phyloP scores from a whole-genome alignment of 2,329 filamentous ascomycete genomes.

The Aaosphaeria arxii region DNA sequence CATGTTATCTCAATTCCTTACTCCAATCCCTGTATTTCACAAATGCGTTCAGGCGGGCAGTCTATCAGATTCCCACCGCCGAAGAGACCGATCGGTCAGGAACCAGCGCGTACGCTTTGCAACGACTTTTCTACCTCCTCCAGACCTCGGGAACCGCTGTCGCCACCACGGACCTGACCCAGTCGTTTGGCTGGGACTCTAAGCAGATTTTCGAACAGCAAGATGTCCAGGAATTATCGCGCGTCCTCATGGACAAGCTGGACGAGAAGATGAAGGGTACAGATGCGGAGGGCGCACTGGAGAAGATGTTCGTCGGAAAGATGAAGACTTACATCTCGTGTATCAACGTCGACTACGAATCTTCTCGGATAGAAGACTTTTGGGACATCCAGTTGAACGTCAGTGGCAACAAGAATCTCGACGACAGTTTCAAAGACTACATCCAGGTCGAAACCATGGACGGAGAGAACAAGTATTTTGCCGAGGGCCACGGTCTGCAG shows the following conservation, averaged over 20 bases:
- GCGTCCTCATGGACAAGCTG: conserved; percentile 95
- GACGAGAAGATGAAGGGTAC: conserved; percentile 99
- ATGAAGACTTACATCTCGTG: conserved; percentile 99
- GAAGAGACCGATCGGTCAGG: conserved; percentile 68
- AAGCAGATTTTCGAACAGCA: conserved; percentile 98
- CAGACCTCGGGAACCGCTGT: conserved; percentile 84
- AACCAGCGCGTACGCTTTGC: conserved; percentile 94
- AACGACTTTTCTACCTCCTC: conserved; percentile 90
- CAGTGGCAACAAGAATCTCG: conserved; percentile 84
- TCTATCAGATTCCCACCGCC: conserved; percentile 95
- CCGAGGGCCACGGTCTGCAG: conserved; percentile 86
- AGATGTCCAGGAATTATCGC: conserved; percentile 93
- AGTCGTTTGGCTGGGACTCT: conserved; percentile 97
- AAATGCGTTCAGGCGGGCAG: conserved; percentile 93
- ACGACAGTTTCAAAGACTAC: conserved; percentile 95
- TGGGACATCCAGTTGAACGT: conserved; percentile 99
- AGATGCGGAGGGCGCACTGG: conserved; percentile 80
- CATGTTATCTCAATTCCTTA: conserved; percentile 53
- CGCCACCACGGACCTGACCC: conserved; percentile 86
- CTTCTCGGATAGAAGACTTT: conserved; percentile 91
- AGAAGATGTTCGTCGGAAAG: conserved; percentile 92
- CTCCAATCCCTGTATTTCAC: conserved; percentile 49
- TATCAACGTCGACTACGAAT: conserved; percentile 98
- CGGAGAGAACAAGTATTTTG: conserved; percentile 97
- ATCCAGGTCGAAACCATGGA: conserved; percentile 95